Base-by-base conservation (phyloP, 805 yeast genomes). In the Yamadazyma tumulicola region DNA sequence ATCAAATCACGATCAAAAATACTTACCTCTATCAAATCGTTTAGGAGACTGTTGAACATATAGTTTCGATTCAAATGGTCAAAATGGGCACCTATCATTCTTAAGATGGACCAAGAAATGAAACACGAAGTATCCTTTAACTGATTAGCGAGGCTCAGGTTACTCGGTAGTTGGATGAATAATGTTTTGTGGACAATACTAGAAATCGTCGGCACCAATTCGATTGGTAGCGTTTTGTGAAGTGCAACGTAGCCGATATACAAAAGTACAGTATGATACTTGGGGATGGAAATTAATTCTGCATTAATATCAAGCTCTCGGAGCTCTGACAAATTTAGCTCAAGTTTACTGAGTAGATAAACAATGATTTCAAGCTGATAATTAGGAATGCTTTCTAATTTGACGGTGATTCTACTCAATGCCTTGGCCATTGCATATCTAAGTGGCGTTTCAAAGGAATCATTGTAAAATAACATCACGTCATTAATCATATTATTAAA, bases 111-210 rank as follows among this genome's bases (percentile, higher is more conserved):
- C 97, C 97, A 89, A n/a, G 77, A 59, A 0, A 85, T 75, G 49
- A 83, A 89, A 55, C 94, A 84, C 0, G 91, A 77, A 0, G 96
- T 79, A 55, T 89, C 97, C 38, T 95, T 69, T 1, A 91, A 71
- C 45, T 81, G 86, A 2, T 74, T 58, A 0, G 95, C 95, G 5
- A 74, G 53, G 0, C 77, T 61, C 15, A 64, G 61, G 0, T 78
- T 72, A 5, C 77, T 48, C 29, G 71, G 57, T 42, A 81, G 85
- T 37, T 80, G 81, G 33, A 84, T 72, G 39, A 72, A 77, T 3
- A 81, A 55, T 0, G 69, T 62, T 24, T 52, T 49, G 16, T 67
- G 67, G 2, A 78, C 51, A 4, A 83, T 56, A 5, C 65, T 50
- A 4, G 64, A 43, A 1, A 64, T 29, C 0, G 31, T 14, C 0